Base-by-base conservation (phyloP, 345 rosid species). In the Populus ilicifolia region DNA sequence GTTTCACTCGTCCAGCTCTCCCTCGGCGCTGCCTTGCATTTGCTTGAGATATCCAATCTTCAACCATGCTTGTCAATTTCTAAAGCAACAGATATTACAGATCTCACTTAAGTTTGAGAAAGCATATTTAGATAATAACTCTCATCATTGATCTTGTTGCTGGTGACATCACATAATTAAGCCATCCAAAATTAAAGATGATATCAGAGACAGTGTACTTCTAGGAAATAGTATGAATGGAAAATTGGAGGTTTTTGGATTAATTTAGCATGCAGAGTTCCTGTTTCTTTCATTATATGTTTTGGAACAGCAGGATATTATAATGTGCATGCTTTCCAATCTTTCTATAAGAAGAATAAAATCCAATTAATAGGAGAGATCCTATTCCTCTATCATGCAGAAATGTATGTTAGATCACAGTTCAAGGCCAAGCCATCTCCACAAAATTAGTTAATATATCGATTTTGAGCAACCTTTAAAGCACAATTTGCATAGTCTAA, bases 1-100 rank as follows among this genome's bases (percentile, higher is more conserved):
- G 97, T 86, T 91, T 92, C 76, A 94, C 98, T 46, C 98, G 96
- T 35, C 97, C 97, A 78, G 97, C 98, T 87, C 98, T 87, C 80
- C 98, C 97, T 70, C 89, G 86, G 8, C 98, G 87, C 65, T 94
- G 97, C 84, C 92, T 87, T 46, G 91, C 93, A 85, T 94, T 94
- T 69, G 98, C 98, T 87, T 86, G 88, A 77, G 97, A 91, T 82
- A 94, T 90, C 98, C 98, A 94, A 85, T 94, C 98, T 88, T 94
- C 97, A 75, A 92, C 96, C 97, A 94, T 94, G 86, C 96, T 91
- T 67, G 98, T 86, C 77, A 92, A 77, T 94, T 94, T 94, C 98
- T 94, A 75, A 27, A 81, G 59, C 35, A 70, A 78, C 14, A 21
- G 4, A 33, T 66, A 17, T 14, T 30, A 48, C 36, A 3, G 44